Evolutionary conservation across 768 basidiomycete genomes (phyloP), one percentile per base, ranked within the genome.

Genomic region (Dioszegia hungarica): DNA sequence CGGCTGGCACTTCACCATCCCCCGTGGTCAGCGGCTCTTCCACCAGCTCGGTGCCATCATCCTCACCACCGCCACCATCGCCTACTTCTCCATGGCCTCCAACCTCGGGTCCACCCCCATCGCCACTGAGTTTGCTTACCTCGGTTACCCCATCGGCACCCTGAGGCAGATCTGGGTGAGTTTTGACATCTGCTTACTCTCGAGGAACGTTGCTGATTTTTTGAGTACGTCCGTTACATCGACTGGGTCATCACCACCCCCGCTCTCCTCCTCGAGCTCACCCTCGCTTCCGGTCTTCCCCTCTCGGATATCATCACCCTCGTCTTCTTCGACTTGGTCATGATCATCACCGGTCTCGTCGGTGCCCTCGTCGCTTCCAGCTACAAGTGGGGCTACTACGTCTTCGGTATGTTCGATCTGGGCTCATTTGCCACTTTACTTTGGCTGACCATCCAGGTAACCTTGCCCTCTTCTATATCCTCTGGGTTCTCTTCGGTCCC

Each of bases 31-130:
- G 25, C 75, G 82, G 27, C 75, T 80, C 9, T 80, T 83, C 76
- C 82, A 84, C 66, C 80, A 81, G 57, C 71, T 83, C 40, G 78
- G 78, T 43, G 66, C 80, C 54, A 75, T 82, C 54, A 75, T 84
- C 36, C 68, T 84, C 20, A 72, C 78, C 17, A 82, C 81, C 0
- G 75, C 80, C 2, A 62, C 76, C 12, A 70, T 84, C 39, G 70
- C 80, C 1, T 82, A 82, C 75, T 82, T 82, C 69, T 74, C 79
- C 12, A 82, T 83, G 82, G 83, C 82, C 0, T 82, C 82, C 19
- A 78, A 83, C 65, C 76, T 84, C 36, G 83, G 83, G 12, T 74
- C 73, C 39, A 80, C 82, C 0, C 77, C 81, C 34, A 65, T 83
- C 60, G 54, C 38, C 17, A 78, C 79, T 37, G 81, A 82, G 61